Base-by-base conservation (phyloP, 2,329 filamentous ascomycete genomes). In the Ophiocordyceps camponoti-saundersi region DNA sequence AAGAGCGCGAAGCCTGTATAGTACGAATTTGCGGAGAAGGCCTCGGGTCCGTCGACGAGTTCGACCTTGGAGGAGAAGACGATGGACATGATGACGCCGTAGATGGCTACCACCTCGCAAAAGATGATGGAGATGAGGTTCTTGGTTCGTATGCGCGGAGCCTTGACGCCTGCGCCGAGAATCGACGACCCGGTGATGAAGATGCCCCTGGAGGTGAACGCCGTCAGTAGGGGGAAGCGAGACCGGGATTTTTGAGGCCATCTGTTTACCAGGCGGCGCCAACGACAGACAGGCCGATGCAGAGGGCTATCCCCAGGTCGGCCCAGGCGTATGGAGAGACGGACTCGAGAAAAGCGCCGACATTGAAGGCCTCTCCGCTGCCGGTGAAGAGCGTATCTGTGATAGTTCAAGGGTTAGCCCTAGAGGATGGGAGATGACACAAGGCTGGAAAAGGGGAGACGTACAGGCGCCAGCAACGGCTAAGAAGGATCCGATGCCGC, bases 71-170 rank as follows among this genome's bases (percentile, higher is more conserved):
- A 77, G 42, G 89, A 93, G 71, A 96, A 96, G 59, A 98, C 85
- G 63, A 98, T 98, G 58, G 89, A 84, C 88, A 98, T 98, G 69
- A 98, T 98, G 67, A 98, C 90, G 58, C 93, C 93, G 75, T 98
- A 98, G 66, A 98, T 98, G 66, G 92, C 92, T 59, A 98, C 92
- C 61, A 98, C 92, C 70, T 98, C 92, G 72, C 92, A 98, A 71
- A 98, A 98, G 69, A 98, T 96, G 67, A 98, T 98, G 59, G 90
- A 96, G 64, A 98, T 96, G 61, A 98, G 69, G 73, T 98, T 98
- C 80, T 98, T 98, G 53, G 92, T 98, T 64, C 92, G 86, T 68
- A 98, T 98, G 58, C 92, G 84, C 36, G 93, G 93, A 43, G 92
- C 90, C 66, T 85, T 90, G 61, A 98, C 92, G 71, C 92, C 92